Base-by-base conservation (phyloP, 148 eudicot genomes). In the Rhododendron molle region DNA sequence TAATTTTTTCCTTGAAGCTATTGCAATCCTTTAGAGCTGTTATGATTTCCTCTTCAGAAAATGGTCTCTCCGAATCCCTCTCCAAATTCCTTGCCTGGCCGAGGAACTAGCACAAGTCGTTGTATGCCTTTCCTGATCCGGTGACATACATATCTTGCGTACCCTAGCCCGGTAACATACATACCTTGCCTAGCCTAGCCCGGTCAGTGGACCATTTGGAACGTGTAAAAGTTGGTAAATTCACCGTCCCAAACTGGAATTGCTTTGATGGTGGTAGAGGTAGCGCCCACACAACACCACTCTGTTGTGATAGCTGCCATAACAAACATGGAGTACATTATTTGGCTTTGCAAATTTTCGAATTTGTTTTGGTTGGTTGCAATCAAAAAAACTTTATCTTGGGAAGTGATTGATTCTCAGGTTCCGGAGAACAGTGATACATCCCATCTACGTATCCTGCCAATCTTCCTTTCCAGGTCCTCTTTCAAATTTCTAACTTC, bases 321-420 rank as follows among this genome's bases (percentile, higher is more conserved):
- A 56, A 50, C 13, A 28, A 58, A 36, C 46, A 40, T 40, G 43
- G 7, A 40, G 18, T 16, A 74, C 78, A 74, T 15, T 2, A 74
- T 74, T 18, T n/a, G 72, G 28, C 16, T 6, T 36, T 71, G 52
- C 88, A 46, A 82, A 88, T 88, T 77, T 85, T 85, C 85, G 69
- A 80, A 54, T 78, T 43, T 80, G 54, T 78, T 78, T 81, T 60
- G 80, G 15, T 85, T 74, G 47, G 82, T 60, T 83, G 60, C 77
- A 21, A 40, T 50, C 7, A 74, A 77, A 76, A 32, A 83, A 84
- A 34, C 40, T 52, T 80, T 87, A 81, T 85, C 85, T 81, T 76
- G 67, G 82, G 80, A 85, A 83, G 78, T 62, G 82, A 43, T 20
- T 73, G 43, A 40, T 40, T 40, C 43, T 40, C 74, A n/a, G 86